Base-by-base conservation (phyloP, 2,329 filamentous ascomycete species). In the Cytospora schulzeri region DNA sequence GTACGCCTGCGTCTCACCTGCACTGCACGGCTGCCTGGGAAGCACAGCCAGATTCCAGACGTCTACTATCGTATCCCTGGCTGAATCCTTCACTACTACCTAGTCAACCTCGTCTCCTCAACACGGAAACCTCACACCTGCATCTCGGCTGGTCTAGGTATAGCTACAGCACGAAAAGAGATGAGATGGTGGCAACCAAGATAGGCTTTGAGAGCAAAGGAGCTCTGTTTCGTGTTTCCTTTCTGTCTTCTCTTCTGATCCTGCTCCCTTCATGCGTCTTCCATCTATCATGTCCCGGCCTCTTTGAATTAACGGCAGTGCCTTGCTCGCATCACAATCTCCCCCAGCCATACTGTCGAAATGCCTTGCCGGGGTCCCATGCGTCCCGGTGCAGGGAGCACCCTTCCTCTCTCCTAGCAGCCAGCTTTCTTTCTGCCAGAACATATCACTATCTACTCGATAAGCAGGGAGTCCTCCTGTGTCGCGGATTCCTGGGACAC, bases 391-490 rank as follows among this genome's bases (percentile, higher is more conserved):
- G 8, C 45, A 48, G n/a, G 45, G 11, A 3, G 14, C 26, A 61
- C 24, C 41, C 50, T 24, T 22, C 41, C 50, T 24, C 51, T 35
- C 48, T 65, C 54, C 50, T 58, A 61, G 24, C 62, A 57, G 63
- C 35, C 38, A n/a, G 38, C 56, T 52, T 52, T 51, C 48, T 52
- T 51, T 62, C 55, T 55, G 58, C 54, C 62, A 28, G 65, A 52
- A 35, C 56, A 29, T 56, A 62, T 41, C 33, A 50, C n/a, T 57
- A 24, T 57, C 53, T 58, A 35, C 54, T 29, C 31, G 38, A 48
- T n/a, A 58, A 66, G 50, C 65, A 66, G 65, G 65, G 65, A 60
- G 60, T 60, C 29, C 38, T 60, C 62, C 63, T 51, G 63, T 65
- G 63, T 61, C 53, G 57, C 63, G 45, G 48, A 62, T 52, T 33